Conservation (phyloP, 208 protist genomes). For the Leishmania braziliensis region DNA sequence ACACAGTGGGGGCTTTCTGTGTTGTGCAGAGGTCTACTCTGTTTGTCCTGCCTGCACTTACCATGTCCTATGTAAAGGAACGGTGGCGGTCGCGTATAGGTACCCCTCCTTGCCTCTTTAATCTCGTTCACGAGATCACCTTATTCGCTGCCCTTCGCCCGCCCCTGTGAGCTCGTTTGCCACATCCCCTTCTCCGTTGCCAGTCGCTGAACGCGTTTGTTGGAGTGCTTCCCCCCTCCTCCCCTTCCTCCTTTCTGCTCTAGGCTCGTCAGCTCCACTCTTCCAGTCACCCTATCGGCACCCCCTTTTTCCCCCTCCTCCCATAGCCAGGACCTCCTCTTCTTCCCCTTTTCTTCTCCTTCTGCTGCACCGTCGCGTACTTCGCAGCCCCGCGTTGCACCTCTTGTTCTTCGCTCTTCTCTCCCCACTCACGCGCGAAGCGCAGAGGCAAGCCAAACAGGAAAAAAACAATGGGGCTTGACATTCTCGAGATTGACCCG, state of each 20-base stretch:
- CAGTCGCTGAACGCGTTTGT: not conserved
- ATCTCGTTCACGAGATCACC: not conserved
- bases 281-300: not conserved
- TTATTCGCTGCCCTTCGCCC: not conserved
- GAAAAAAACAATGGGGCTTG: constrained; percentile 60
- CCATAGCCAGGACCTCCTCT: not conserved
- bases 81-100: not conserved
- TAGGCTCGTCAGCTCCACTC: not conserved
- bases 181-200: not conserved
- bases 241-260: not conserved
- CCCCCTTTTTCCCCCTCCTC: not conserved
- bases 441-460: not conserved
- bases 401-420: not conserved
- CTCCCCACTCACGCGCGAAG: not conserved
- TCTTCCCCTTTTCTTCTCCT: not conserved
- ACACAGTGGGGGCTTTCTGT: not conserved
- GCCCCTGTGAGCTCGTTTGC: not conserved
- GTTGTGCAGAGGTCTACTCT: not conserved
- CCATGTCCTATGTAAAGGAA: not conserved
- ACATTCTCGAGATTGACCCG: constrained; percentile 83
- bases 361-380: not conserved
- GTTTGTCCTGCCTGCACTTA: not conserved
- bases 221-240: not conserved
- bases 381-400: not conserved
- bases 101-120: not conserved